Evolutionary conservation across 495 filamentous ascomycete genomes (phyloP).

Genomic region (Aspergillus mulundensis): DNA sequence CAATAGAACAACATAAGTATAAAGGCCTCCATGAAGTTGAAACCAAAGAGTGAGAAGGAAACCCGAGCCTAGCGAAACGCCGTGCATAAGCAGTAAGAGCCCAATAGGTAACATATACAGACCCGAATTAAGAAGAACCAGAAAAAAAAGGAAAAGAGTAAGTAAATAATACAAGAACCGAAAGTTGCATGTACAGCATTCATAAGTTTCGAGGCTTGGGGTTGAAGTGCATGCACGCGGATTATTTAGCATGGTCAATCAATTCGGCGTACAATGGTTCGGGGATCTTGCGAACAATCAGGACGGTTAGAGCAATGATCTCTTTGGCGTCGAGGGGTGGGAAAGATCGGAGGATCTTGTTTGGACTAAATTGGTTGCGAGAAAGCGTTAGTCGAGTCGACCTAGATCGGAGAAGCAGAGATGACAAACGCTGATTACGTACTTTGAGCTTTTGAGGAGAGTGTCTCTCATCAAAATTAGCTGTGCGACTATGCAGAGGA

Average conservation of each 20-base stretch:
- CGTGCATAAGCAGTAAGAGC: background rate
- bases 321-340: conserved; percentile 76
- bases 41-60: too few relatives aligned
- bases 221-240: background rate
- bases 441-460: conserved; percentile 80
- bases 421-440: conserved; percentile 30
- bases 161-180: conserved; percentile 3
- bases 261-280: conserved; percentile 85
- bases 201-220: background rate
- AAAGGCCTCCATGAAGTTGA: too few relatives aligned
- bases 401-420: background rate
- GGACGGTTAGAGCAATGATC: conserved; percentile 75
- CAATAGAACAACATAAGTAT: too few relatives aligned
- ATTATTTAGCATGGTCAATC: conserved; percentile 75
- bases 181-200: background rate
- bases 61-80: conserved; percentile 1
- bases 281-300: conserved; percentile 79
- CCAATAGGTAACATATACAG: background rate
- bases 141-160: conserved; percentile 5
- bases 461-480: conserved; percentile 81
- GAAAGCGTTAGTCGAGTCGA: background rate
- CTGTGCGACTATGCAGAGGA: conserved; percentile 97
- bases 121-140: background rate
- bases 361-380: conserved; percentile 58
- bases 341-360: conserved; percentile 85